Percentiles rank a stretch among this genome's conserved stretches.
These are phyloP conservation scores for Phytopythium oedochilum DNA, from an alignment of 352 stramenopile genomes.

Conservation along the genomic window DNA sequence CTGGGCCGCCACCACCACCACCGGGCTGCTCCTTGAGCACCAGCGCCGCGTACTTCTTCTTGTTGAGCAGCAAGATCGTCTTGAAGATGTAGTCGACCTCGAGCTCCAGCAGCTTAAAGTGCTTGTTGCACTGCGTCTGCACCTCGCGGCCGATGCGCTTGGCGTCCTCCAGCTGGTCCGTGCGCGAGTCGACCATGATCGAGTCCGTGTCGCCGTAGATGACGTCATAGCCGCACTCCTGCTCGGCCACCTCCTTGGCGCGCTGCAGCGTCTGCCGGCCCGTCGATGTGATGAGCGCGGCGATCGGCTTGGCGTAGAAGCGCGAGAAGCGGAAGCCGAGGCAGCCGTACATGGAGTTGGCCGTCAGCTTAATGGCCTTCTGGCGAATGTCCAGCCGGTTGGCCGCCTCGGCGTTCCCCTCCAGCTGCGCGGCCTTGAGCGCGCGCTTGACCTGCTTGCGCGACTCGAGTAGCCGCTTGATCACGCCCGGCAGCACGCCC, in stretches of 20 bases:
- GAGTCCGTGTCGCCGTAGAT: conserved; percentile 99
- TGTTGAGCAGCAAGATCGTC: conserved; percentile 99
- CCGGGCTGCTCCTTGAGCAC: conserved; percentile 83
- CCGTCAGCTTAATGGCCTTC: conserved; percentile 99
- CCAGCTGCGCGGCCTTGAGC: conserved; percentile 93
- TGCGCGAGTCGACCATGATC: conserved; percentile 97
- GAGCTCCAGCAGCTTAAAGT: conserved; percentile 98
- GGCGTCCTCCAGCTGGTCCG: conserved; percentile 91
- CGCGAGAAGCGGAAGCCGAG: conserved; percentile 98
- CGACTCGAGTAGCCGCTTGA: conserved; percentile 97
- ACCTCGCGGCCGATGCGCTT: conserved; percentile 94
- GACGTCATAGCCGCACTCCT: conserved; percentile 97
- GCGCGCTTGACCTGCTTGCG: conserved; percentile 97
- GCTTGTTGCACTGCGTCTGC: conserved; percentile 98
- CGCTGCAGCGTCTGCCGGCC: conserved; percentile 97
- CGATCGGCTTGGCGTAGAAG: conserved; percentile 99
- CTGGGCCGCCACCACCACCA: too few species aligned
- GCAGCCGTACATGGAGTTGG: conserved; percentile 99
- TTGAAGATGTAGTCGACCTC: conserved; percentile 99
- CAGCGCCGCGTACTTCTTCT: conserved; percentile 99
- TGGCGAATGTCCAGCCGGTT: conserved; percentile 98
- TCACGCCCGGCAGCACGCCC: conserved; percentile 95
- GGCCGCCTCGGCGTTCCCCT: conserved; percentile 76
- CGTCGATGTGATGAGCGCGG: conserved; percentile 98
- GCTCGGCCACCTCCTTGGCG: conserved; percentile 96